phyloP scores from a whole-genome alignment of 225 moss, liverwort and hornwort genomes.

The Pleurozium schreberi region DNA sequence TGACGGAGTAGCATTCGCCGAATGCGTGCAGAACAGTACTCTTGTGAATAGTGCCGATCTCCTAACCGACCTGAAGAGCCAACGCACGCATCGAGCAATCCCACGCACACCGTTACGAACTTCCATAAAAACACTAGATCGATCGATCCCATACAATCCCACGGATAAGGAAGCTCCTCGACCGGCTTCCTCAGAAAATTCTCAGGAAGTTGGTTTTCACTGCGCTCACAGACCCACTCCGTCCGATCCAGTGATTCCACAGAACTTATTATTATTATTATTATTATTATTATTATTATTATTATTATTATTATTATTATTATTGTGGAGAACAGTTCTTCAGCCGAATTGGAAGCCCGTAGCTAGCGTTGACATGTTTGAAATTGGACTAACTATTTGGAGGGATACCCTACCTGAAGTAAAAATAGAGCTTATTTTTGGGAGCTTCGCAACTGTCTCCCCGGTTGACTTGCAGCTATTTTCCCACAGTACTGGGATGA shows the following conservation, averaged over 20 bases:
- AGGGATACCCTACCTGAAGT: background rate
- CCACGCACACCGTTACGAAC: too few relatives aligned
- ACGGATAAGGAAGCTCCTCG: background rate
- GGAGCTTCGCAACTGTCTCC: background rate
- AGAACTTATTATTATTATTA: background rate
- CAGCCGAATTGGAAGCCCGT: background rate
- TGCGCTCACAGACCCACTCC: background rate
- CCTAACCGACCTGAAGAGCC: background rate
- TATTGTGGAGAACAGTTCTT: background rate
- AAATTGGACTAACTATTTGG: too few relatives aligned
- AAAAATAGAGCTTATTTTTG: background rate
- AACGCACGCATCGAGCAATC: background rate
- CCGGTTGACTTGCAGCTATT: background rate
- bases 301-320: background rate
- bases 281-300: background rate
- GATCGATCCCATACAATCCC: background rate
- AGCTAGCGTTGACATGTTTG: slow-evolving; percentile 2
- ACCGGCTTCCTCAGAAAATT: background rate
- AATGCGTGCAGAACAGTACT: background rate
- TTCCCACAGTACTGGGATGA: background rate
- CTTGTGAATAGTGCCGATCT: background rate
- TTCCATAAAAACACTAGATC: background rate
- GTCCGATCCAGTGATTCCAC: too few relatives aligned
- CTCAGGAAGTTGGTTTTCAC: background rate
- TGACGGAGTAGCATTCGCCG: background rate